phyloP scores from a whole-genome alignment of 2,329 filamentous ascomycete genomes.

The Penicillium sp. region DNA sequence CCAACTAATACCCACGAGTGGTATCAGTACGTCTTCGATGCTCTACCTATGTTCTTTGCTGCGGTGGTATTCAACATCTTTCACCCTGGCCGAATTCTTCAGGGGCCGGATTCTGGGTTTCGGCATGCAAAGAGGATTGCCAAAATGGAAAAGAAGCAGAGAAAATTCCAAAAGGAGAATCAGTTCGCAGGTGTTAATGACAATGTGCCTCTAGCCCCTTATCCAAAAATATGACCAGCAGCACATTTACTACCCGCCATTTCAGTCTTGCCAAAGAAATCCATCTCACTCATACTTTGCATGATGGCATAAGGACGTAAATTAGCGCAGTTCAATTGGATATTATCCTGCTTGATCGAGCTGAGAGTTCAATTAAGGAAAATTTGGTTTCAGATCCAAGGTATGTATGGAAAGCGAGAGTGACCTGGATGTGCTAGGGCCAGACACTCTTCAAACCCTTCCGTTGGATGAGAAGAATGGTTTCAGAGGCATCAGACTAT shows the following conservation, averaged over 20 bases:
- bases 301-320: no score
- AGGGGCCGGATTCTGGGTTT: conserved; percentile 53
- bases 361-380: no score
- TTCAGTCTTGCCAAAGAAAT: not conserved
- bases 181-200: not conserved
- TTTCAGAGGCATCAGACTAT: no score
- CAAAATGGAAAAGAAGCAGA: conserved; percentile 55
- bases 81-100: conserved; percentile 55
- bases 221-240: not conserved
- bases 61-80: conserved; percentile 48
- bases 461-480: no score
- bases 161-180: conserved; percentile 20
- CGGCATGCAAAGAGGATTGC: conserved; percentile 35
- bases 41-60: conserved; percentile 59
- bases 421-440: no score
- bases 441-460: no score
- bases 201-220: not conserved
- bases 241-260: not conserved
- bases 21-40: conserved; percentile 59
- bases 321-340: not conserved
- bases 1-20: conserved; percentile 66
- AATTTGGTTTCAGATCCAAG: no score
- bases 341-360: no score
- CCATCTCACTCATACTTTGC: not conserved
- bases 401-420: no score